A percentile compares a stretch with the other conserved stretches of the same genome.
Evolutionary conservation across 2,329 filamentous ascomycete species (phyloP).

Genomic region (Dactylellina parvicollis): DNA sequence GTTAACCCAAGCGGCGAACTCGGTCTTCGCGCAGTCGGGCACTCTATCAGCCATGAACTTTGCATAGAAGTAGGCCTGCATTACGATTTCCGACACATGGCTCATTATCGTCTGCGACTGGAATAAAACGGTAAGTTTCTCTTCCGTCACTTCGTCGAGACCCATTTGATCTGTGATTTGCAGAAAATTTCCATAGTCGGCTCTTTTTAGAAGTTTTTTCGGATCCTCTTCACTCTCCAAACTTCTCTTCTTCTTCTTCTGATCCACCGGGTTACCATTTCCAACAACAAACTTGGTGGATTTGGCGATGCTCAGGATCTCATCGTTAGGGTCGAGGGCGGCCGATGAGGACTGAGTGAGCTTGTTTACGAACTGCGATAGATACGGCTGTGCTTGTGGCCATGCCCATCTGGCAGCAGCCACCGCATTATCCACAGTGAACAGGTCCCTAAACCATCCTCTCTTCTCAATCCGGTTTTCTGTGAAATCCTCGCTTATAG

Average conservation of each 20-base stretch:
- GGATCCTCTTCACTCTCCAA: slow-evolving; percentile 13
- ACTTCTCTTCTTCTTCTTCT: slow-evolving; percentile 47
- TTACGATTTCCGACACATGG: slow-evolving; percentile 39
- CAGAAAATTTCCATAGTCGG: slow-evolving; percentile 28
- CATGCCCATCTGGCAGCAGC: slow-evolving; percentile 23
- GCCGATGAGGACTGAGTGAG: slow-evolving; percentile 29
- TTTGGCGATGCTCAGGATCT: slow-evolving; percentile 13
- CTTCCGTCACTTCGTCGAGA: slow-evolving; percentile 34
- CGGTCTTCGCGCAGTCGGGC: slow-evolving; percentile 44
- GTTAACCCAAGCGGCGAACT: slow-evolving; percentile 47
- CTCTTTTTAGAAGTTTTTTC: slow-evolving; percentile 21
- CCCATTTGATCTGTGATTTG: slow-evolving; percentile 39
- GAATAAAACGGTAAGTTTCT: slow-evolving; percentile 37
- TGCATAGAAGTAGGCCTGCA: slow-evolving; percentile 35
- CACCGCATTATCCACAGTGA: slow-evolving; percentile 25
- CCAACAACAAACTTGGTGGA: slow-evolving; percentile 29
- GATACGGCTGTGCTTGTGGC: slow-evolving; percentile 29
- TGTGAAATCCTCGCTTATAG: background rate
- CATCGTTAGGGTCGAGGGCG: slow-evolving; percentile 18
- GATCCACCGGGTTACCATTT: slow-evolving; percentile 39
- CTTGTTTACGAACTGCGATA: slow-evolving; percentile 48
- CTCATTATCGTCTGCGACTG: slow-evolving; percentile 46
- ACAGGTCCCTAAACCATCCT: slow-evolving; percentile 18
- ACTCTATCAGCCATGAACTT: slow-evolving; percentile 46
- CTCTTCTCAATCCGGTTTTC: slow-evolving; percentile 22